These are phyloP conservation scores for Russula emetica DNA, from an alignment of 768 basidiomycete genomes.

Conservation along the genomic window DNA sequence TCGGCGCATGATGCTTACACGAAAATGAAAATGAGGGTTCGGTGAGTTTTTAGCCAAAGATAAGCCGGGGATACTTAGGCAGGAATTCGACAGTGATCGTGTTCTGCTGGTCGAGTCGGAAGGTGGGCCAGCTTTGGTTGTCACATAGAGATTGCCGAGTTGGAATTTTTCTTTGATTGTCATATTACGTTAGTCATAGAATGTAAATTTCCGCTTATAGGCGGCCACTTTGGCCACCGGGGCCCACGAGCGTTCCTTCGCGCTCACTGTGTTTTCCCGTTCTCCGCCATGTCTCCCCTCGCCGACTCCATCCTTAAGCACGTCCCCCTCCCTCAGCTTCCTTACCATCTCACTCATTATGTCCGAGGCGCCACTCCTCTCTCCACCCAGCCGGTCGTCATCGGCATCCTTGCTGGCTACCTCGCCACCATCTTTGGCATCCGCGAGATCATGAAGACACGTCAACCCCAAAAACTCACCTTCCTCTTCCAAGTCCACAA, in stretches of 20 bases:
- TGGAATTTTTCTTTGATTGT: not conserved
- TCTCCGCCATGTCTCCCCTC: conserved; percentile 57
- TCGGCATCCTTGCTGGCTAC: conserved; percentile 68
- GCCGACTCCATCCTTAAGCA: conserved; percentile 64
- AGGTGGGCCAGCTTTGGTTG: conserved; percentile 51
- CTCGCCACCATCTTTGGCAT: conserved; percentile 85
- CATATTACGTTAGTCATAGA: not conserved
- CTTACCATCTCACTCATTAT: conserved; percentile 56
- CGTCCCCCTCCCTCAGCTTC: conserved; percentile 52
- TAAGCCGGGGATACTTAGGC: not conserved
- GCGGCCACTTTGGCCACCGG: not conserved
- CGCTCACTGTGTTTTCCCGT: conserved; percentile 17
- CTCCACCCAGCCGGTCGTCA: conserved; percentile 69
- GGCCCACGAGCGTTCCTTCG: not conserved
- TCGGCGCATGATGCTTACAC: conserved; percentile 46
- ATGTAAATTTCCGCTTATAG: conserved; percentile 14
- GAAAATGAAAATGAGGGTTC: conserved; percentile 40
- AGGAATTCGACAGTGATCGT: conserved; percentile 38
- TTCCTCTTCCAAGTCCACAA: conserved; percentile 89
- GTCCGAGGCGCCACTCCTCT: conserved; percentile 74
- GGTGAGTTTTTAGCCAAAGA: conserved; percentile 34
- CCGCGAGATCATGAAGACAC: conserved; percentile 77
- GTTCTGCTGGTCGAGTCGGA: conserved; percentile 50
- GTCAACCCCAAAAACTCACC: conserved; percentile 69
- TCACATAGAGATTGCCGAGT: conserved; percentile 39